Percentiles rank a stretch among this genome's conserved stretches.
These are phyloP conservation scores for Lumnitzera littorea DNA, from an alignment of 345 rosid species.

Conservation along the genomic window DNA sequence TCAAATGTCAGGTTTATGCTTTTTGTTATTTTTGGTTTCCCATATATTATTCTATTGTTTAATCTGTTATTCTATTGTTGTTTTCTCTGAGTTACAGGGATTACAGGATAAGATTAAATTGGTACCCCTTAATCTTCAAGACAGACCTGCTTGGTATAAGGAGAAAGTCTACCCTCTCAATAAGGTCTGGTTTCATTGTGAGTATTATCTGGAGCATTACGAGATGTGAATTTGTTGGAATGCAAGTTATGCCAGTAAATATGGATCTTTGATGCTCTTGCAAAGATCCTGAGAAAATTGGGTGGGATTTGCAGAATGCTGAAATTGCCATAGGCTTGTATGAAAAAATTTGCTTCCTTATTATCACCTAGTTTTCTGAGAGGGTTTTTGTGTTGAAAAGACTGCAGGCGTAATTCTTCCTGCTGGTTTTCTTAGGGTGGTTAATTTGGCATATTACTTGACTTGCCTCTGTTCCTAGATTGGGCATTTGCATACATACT, in stretches of 20 bases:
- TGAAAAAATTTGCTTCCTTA: no score
- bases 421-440: no score
- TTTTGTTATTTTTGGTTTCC: neutral
- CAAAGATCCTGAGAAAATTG: no score
- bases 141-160: slow-evolving; percentile 84
- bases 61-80: neutral
- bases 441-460: no score
- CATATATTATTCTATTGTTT: neutral
- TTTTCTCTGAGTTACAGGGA: slow-evolving; percentile 37
- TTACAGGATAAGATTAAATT: slow-evolving; percentile 71
- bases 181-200: slow-evolving; percentile 38
- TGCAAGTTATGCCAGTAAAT: neutral
- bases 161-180: slow-evolving; percentile 74
- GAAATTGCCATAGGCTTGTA: no score
- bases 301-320: no score
- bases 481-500: neutral
- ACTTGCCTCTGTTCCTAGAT: no score
- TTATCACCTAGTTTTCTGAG: no score
- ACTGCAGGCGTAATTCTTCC: no score
- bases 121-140: slow-evolving; percentile 64
- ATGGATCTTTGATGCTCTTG: no score
- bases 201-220: neutral
- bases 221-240: neutral
- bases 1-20: no score
- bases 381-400: no score